A percentile compares a stretch with the other conserved stretches of the same genome.
Evolutionary conservation across 2,329 filamentous ascomycete genomes (phyloP).

Genomic region (Epichloe hybrida): DNA sequence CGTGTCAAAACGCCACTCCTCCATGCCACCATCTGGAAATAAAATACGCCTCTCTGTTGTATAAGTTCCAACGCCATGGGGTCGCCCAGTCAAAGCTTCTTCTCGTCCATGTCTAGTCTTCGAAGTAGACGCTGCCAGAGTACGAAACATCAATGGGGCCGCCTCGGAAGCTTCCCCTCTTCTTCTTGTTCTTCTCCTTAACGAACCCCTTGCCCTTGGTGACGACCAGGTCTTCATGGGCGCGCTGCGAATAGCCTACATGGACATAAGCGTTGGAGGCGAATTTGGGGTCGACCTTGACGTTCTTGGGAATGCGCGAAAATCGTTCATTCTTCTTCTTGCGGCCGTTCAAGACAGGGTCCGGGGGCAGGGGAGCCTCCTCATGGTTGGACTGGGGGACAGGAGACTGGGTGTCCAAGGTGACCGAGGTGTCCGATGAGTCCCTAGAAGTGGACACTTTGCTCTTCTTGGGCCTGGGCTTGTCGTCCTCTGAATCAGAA

Average conservation of each 20-base stretch:
- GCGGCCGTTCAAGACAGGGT: conserved; percentile 24
- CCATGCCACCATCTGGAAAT: background rate
- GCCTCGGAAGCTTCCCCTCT: conserved; percentile 79
- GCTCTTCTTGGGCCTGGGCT: conserved; percentile 7
- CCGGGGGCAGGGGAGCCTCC: conserved; percentile 43
- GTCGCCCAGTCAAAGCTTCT: background rate
- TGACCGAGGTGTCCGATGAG: conserved; percentile 33
- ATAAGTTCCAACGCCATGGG: background rate
- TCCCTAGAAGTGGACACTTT: conserved; percentile 11
- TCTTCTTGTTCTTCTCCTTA: conserved; percentile 99
- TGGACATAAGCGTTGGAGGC: conserved; percentile 68
- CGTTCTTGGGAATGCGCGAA: conserved; percentile 60
- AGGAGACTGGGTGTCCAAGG: conserved; percentile 38
- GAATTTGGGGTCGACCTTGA: conserved; percentile 54
- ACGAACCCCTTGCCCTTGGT: conserved; percentile 96
- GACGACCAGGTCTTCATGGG: conserved; percentile 75
- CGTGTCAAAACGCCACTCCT: background rate
- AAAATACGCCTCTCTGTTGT: background rate
- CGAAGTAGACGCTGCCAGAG: conserved; percentile 86
- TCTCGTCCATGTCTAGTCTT: conserved; percentile 41
- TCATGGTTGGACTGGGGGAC: conserved; percentile 17
- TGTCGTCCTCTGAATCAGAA: conserved; percentile 18
- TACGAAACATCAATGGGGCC: conserved; percentile 72
- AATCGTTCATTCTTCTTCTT: conserved; percentile 55
- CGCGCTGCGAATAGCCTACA: conserved; percentile 80